These are phyloP conservation scores for Solanum bulbocastanum DNA, from an alignment of 257 asterid species.

Conservation along the genomic window DNA sequence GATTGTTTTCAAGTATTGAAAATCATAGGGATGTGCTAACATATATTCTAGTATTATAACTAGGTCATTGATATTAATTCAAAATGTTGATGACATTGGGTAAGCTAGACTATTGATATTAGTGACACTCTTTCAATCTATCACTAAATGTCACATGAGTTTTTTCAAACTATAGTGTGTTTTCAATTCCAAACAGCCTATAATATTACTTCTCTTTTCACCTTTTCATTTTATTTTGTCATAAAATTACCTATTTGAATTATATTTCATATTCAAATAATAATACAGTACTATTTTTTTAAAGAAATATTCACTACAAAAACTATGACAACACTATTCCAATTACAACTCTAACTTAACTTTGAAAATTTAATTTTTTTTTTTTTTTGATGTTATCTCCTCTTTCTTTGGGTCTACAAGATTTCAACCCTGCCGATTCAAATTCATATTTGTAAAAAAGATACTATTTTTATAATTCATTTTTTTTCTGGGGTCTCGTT, in stretches of 20 bases:
- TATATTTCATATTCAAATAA: background rate
- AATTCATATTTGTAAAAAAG: background rate
- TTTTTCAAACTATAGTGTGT: no score
- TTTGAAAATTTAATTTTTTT: no score
- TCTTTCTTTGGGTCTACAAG: background rate
- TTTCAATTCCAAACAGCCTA: no score
- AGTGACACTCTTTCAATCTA: no score
- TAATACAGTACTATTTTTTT: no score
- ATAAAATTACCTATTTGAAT: background rate
- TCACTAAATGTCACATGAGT: no score
- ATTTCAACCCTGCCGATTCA: background rate
- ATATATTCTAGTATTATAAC: background rate
- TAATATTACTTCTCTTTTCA: no score
- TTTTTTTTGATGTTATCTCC: background rate
- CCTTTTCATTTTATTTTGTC: background rate
- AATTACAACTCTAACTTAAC: background rate
- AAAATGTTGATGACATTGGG: no score
- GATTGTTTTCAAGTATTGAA: background rate
- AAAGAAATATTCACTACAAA: no score
- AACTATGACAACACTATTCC: background rate
- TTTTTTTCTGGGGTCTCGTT: background rate
- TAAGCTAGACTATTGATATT: no score
- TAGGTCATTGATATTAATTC: no score
- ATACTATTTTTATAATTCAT: background rate
- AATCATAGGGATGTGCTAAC: background rate